These are phyloP conservation scores for Aspergillus coremiiformis DNA, from an alignment of 495 filamentous ascomycete species.

Conservation along the genomic window DNA sequence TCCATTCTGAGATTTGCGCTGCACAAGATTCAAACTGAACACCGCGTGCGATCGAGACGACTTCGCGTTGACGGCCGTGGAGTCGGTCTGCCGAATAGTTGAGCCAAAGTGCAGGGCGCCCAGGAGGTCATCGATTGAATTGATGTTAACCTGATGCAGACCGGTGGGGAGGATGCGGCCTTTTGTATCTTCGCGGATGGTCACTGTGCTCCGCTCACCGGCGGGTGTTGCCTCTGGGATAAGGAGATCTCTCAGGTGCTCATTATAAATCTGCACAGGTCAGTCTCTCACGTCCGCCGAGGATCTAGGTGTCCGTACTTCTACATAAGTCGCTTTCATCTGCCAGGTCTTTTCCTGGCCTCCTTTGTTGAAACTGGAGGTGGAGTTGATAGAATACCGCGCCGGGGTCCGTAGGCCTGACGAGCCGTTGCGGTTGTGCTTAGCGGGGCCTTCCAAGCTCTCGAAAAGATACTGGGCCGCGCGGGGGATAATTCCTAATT, in stretches of 20 bases:
- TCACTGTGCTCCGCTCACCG: slow-evolving; percentile 65
- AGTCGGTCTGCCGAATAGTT: slow-evolving; percentile 91
- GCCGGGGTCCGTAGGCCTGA: slow-evolving; percentile 76
- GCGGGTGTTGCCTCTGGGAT: slow-evolving; percentile 63
- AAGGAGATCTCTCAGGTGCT: slow-evolving; percentile 85
- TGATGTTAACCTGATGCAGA: slow-evolving; percentile 78
- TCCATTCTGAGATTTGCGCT: slow-evolving; percentile 59
- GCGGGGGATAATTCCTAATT: slow-evolving; percentile 84
- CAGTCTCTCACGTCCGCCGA: slow-evolving; percentile 1
- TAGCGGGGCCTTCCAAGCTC: slow-evolving; percentile 56
- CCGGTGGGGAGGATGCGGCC: slow-evolving; percentile 92
- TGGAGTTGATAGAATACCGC: slow-evolving; percentile 64
- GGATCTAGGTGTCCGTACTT: slow-evolving; percentile 42
- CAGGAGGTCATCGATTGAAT: slow-evolving; percentile 87
- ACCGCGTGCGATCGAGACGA: slow-evolving; percentile 99
- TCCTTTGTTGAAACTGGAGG: slow-evolving; percentile 44
- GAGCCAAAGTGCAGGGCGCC: slow-evolving; percentile 86
- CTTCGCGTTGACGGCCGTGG: slow-evolving; percentile 97
- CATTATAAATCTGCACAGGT: slow-evolving; percentile 77
- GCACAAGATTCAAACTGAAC: slow-evolving; percentile 90
- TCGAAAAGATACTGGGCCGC: slow-evolving; percentile 85
- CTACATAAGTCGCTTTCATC: slow-evolving; percentile 92
- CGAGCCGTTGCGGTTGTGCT: slow-evolving; percentile 51
- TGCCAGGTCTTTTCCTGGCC: slow-evolving; percentile 76
- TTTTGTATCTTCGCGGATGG: slow-evolving; percentile 89